Percentiles rank a stretch among this genome's conserved stretches.
Conservation (phyloP, 768 basidiomycete genomes). For the Cytidiella melzeri region DNA sequence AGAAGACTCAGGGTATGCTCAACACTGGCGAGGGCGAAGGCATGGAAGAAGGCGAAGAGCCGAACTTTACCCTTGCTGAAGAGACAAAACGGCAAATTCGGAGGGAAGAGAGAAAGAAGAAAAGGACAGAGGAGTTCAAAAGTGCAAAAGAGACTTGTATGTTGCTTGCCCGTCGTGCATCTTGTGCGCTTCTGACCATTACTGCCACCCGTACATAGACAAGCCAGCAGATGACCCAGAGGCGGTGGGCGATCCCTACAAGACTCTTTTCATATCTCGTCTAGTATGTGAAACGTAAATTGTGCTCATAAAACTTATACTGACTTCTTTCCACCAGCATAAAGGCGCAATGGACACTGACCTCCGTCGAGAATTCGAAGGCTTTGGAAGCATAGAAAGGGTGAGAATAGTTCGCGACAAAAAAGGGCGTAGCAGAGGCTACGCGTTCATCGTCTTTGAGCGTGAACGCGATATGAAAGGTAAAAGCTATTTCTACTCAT, state of each 20-base stretch:
- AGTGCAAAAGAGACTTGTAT: slow-evolving; percentile 80
- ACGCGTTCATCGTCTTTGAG: slow-evolving; percentile 97
- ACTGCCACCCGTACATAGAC: slow-evolving; percentile 41
- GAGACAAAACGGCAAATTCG: slow-evolving; percentile 75
- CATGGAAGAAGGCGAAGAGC: slow-evolving; percentile 85
- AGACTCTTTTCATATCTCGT: slow-evolving; percentile 94
- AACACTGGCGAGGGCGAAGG: slow-evolving; percentile 50
- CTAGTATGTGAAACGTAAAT: slow-evolving; percentile 47
- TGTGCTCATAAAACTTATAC: neutral
- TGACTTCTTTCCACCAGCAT: slow-evolving; percentile 47
- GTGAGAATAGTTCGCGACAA: slow-evolving; percentile 91
- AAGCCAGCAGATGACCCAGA: slow-evolving; percentile 89
- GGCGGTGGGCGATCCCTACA: slow-evolving; percentile 95
- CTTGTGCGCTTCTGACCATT: slow-evolving; percentile 5
- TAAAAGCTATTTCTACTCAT: slow-evolving; percentile 28
- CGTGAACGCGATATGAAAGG: slow-evolving; percentile 99
- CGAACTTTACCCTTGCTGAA: slow-evolving; percentile 74
- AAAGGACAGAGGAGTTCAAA: slow-evolving; percentile 69
- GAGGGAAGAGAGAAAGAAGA: slow-evolving; percentile 74
- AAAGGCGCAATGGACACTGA: slow-evolving; percentile 90
- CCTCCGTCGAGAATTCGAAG: slow-evolving; percentile 91
- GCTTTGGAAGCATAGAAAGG: slow-evolving; percentile 90
- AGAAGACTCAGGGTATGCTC: slow-evolving; percentile 62
- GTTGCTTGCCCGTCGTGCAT: slow-evolving; percentile 25
- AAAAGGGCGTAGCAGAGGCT: slow-evolving; percentile 82